phyloP scores from a whole-genome alignment of 1,284 basidiomycete genomes.

The Ustilago curta region DNA sequence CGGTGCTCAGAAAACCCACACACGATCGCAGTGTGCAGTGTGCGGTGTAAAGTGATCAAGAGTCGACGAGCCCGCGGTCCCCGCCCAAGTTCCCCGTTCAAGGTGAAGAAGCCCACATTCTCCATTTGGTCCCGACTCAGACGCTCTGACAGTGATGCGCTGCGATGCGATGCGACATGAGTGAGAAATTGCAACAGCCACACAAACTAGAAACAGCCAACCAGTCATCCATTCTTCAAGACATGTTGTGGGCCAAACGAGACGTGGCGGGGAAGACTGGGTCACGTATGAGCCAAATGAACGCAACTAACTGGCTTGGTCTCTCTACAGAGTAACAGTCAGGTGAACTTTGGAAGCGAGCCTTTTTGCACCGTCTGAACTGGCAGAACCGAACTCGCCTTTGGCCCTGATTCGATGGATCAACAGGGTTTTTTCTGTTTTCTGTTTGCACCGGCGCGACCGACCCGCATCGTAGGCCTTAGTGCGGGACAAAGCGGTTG shows the following conservation, averaged over 20 bases:
- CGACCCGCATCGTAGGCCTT: background rate
- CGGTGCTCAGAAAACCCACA: no score
- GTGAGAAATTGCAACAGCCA: no score
- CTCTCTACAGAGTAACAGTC: background rate
- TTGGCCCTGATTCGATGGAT: constrained; percentile 2
- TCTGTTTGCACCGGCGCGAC: background rate
- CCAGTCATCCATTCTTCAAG: background rate
- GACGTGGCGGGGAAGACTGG: background rate
- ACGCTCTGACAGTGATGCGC: no score
- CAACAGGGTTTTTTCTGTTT: constrained; percentile 3
- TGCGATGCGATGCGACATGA: no score
- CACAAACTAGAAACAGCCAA: background rate
- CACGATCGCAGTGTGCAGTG: no score
- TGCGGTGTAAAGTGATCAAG: no score
- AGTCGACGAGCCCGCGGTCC: no score
- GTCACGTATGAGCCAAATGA: background rate
- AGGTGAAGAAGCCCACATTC: no score
- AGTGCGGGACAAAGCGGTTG: no score
- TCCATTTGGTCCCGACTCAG: no score
- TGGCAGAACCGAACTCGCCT: constrained; percentile 2
- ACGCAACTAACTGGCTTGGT: background rate
- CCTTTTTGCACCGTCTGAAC: background rate
- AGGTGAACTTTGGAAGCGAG: background rate
- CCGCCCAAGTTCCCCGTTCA: no score
- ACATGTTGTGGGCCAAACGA: background rate